Evolutionary conservation across 2,329 filamentous ascomycete species (phyloP), one percentile per base, ranked within the genome.

Genomic region (Macrophomina phaseolina): DNA sequence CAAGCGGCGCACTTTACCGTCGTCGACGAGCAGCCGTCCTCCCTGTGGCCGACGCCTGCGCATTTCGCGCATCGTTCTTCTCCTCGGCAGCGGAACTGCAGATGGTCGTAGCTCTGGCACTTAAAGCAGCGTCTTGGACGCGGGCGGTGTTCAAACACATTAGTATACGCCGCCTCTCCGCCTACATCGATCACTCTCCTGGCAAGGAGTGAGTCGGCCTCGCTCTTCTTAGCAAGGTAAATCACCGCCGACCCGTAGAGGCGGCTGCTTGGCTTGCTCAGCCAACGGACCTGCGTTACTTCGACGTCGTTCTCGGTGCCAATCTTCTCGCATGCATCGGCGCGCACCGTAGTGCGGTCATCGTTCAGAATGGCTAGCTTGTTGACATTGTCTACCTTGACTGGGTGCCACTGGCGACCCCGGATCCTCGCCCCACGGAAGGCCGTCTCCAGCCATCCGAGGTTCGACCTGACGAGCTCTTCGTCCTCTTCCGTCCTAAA

Each of bases 251-350:
- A 45, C 4, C 42, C 42, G 12, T 45, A 45, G 42, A 45, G 42
- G 3, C 16, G 42, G 42, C 42, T 16, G 42, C 42, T 45, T 4
- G 42, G 11, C 42, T 45, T 45, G 3, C 42, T 45, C 18, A 45
- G 42, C 42, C 4, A 45, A 16, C 42, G 42, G 6, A 45, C 42
- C 4, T 45, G 16, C 12, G 42, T 16, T 45, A 45, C 42, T 45
- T 45, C 42, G 42, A 45, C 42, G 42, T 45, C 6, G 42, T 45
- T 45, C 11, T 45, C 16, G 16, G 42, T 14, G 42, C 42, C 4
- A 16, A 45, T 45, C 12, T 12, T 45, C 42, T 45, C 1, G 16
- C 6, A 5, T 45, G 42, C 42, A 45, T 87, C 7, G 86, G 85
- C 6, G 86, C 49, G 49, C 12, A 52, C 49, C 11, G 28, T 34